A percentile compares a stretch with the other conserved stretches of the same genome.
Conservation (phyloP, 805 yeast species). For the Nakazawaea peltata region DNA sequence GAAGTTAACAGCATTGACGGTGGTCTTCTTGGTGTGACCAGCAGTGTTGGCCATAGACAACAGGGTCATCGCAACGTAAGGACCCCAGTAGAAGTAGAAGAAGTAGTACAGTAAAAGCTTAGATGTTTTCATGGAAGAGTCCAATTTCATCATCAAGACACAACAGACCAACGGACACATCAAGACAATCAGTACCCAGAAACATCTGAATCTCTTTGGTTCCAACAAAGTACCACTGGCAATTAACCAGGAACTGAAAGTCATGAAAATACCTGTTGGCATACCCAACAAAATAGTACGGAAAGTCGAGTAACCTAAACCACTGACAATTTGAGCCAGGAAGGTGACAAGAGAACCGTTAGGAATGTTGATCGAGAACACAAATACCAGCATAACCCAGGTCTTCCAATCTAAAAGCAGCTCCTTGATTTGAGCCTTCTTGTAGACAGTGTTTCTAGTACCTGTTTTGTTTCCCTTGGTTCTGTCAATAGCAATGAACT, state of each 20-base stretch:
- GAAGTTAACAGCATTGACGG: conserved; percentile 37
- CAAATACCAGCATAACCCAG: conserved; percentile 30
- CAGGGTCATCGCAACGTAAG: conserved; percentile 18
- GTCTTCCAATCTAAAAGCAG: conserved; percentile 33
- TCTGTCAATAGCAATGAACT: conserved; percentile 36
- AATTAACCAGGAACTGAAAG: conserved; percentile 14
- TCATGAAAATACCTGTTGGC: conserved; percentile 16
- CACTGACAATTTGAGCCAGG: conserved; percentile 22
- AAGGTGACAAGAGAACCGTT: conserved; percentile 38
- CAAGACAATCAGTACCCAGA: conserved; percentile 10
- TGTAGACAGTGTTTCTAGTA: conserved; percentile 31
- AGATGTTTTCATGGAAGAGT: conserved; percentile 17
- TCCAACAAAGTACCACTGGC: conserved; percentile 14
- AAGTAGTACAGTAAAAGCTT: conserved; percentile 24
- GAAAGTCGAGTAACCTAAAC: conserved; percentile 19
- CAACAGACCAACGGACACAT: conserved; percentile 14
- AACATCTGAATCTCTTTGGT: conserved; percentile 12
- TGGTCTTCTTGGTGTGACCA: conserved; percentile 43
- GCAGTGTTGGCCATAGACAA: conserved; percentile 28
- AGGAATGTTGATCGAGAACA: conserved; percentile 14
- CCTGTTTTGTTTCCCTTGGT: conserved; percentile 29
- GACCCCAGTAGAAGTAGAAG: conserved; percentile 17
- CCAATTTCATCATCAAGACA: conserved; percentile 13
- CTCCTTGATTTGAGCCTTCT: conserved; percentile 35
- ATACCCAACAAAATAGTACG: conserved; percentile 14